Percentiles rank a stretch among this genome's conserved stretches.
Conservation (phyloP, 2,329 filamentous ascomycete species). For the Cryphonectria japonica region DNA sequence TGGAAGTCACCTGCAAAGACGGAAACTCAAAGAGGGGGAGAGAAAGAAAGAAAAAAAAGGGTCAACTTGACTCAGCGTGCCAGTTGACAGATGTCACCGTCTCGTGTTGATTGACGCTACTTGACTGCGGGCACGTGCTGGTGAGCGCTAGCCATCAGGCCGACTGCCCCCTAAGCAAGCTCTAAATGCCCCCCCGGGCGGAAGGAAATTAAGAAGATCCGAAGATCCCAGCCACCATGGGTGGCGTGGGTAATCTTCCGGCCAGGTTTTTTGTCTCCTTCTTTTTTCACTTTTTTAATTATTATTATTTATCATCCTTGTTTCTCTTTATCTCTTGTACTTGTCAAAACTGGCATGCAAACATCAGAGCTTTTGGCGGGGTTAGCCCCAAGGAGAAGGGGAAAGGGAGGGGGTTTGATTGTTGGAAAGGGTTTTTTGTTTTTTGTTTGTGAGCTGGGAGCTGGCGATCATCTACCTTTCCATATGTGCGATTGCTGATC, state of each 20-base stretch:
- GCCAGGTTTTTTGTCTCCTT: neutral
- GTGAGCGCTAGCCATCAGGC: neutral
- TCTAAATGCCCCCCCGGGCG: constrained; percentile 2
- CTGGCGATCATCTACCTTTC: neutral
- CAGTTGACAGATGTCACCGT: constrained; percentile 5
- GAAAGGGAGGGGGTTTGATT: neutral
- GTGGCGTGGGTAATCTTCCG: neutral
- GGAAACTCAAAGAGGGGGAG: no score
- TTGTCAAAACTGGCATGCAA: neutral
- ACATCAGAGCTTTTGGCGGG: neutral
- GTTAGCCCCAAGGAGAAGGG: no score
- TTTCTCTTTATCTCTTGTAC: neutral
- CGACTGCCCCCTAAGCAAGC: neutral
- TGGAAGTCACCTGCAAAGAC: neutral
- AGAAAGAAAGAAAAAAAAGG: neutral
- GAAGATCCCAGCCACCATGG: neutral
- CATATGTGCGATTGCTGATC: neutral
- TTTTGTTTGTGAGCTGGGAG: neutral
- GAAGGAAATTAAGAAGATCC: constrained; percentile 4
- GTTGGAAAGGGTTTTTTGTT: neutral
- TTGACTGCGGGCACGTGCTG: neutral
- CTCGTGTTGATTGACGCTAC: neutral
- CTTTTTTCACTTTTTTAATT: neutral
- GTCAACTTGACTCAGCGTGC: neutral
- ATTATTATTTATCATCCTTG: no score